Percentiles rank a stretch among this genome's conserved stretches.
Evolutionary conservation across 2,329 filamentous ascomycete species (phyloP).

Genomic region (Colletotrichum sp.): DNA sequence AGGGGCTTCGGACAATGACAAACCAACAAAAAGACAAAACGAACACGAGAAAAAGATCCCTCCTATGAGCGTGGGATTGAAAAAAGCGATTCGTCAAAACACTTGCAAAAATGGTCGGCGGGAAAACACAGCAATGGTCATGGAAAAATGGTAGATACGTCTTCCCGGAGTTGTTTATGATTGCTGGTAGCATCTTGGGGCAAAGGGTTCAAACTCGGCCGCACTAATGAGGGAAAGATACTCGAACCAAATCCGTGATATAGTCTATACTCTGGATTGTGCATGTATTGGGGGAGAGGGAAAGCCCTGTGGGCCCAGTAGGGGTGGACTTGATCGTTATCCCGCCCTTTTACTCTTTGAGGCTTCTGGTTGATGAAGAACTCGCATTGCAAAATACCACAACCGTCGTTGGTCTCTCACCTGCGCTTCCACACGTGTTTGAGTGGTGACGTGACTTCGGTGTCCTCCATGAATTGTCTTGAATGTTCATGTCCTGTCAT

Average conservation of each 20-base stretch:
- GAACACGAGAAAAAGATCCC: neutral
- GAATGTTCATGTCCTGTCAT: neutral
- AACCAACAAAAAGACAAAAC: conserved; percentile 16
- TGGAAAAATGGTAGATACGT: conserved; percentile 30
- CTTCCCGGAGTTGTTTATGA: conserved; percentile 20
- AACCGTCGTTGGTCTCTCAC: conserved; percentile 3
- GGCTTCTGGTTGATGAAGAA: neutral
- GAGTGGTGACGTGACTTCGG: neutral
- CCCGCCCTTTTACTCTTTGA: conserved; percentile 49
- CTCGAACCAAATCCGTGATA: conserved; percentile 49
- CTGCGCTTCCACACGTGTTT: neutral
- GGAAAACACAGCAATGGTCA: conserved; percentile 26
- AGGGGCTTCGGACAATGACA: neutral
- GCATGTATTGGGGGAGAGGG: conserved; percentile 65
- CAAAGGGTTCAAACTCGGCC: conserved; percentile 59
- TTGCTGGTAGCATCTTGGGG: conserved; percentile 21
- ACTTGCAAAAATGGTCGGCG: conserved; percentile 11
- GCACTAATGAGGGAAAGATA: conserved; percentile 99
- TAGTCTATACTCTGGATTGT: conserved; percentile 20
- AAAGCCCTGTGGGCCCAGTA: conserved; percentile 95
- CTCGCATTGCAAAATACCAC: conserved; percentile 15
- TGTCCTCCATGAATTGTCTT: neutral
- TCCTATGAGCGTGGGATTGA: neutral
- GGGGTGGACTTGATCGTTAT: conserved; percentile 91
- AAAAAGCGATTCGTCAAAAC: conserved; percentile 11